These are phyloP conservation scores for Candida succiphila DNA, from an alignment of 805 yeast species.

Conservation along the genomic window DNA sequence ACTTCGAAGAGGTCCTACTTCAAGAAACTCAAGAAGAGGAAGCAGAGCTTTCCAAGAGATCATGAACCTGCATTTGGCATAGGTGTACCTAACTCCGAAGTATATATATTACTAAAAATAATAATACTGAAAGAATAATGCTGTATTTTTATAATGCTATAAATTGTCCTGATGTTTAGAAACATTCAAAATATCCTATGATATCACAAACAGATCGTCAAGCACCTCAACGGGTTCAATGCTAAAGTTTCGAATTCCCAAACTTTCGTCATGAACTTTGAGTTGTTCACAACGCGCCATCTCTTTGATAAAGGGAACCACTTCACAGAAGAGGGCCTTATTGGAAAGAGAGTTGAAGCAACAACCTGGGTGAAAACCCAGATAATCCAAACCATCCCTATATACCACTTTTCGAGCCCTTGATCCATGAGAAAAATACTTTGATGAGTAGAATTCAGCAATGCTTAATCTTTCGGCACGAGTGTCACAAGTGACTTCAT, in stretches of 20 bases:
- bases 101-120: no score
- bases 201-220: slow-evolving; percentile 6
- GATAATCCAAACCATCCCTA: slow-evolving; percentile 12
- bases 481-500: background rate
- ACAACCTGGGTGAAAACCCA: slow-evolving; percentile 11
- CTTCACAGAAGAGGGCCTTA: slow-evolving; percentile 8
- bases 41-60: background rate
- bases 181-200: background rate
- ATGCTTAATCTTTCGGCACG: background rate
- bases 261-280: slow-evolving; percentile 3
- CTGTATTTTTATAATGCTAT: background rate
- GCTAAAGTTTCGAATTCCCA: slow-evolving; percentile 5
- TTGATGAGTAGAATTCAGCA: slow-evolving; percentile 19
- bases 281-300: slow-evolving; percentile 18
- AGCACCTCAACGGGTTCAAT: slow-evolving; percentile 8
- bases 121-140: background rate
- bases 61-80: no score
- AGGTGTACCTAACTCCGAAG: no score
- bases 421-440: slow-evolving; percentile 13
- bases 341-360: slow-evolving; percentile 10
- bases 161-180: background rate
- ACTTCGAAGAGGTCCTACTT: slow-evolving; percentile 32
- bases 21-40: slow-evolving; percentile 23
- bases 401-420: slow-evolving; percentile 11
- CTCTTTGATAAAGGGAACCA: slow-evolving; percentile 16